Conservation (phyloP, 345 rosid genomes). For the Ceriops tagal region DNA sequence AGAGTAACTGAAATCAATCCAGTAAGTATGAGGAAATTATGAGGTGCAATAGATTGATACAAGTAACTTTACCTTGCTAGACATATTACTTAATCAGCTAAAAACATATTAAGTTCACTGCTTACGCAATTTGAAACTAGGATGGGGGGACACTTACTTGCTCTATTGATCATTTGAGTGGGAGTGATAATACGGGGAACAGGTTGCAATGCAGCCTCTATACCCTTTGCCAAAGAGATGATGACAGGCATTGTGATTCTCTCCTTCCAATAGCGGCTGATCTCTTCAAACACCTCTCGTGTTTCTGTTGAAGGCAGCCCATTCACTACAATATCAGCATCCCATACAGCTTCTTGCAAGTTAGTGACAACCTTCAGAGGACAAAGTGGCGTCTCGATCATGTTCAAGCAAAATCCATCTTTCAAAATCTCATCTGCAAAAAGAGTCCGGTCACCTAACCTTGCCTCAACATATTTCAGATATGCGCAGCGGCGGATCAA, state of each 20-base stretch:
- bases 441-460: slow-evolving; percentile 86
- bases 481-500: slow-evolving; percentile 92
- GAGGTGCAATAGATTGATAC: neutral
- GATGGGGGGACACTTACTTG: slow-evolving; percentile 50
- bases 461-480: slow-evolving; percentile 89
- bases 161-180: slow-evolving; percentile 82
- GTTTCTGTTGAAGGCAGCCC: slow-evolving; percentile 97
- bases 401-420: slow-evolving; percentile 95
- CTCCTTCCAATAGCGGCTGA: slow-evolving; percentile 84
- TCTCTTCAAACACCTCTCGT: slow-evolving; percentile 75
- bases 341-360: slow-evolving; percentile 98
- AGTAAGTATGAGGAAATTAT: neutral
- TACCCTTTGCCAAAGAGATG: slow-evolving; percentile 85
- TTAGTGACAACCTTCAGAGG: slow-evolving; percentile 93
- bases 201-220: slow-evolving; percentile 80
- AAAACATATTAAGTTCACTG: neutral
- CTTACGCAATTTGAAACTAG: neutral
- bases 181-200: slow-evolving; percentile 87
- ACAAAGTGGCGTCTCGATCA: slow-evolving; percentile 90
- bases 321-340: slow-evolving; percentile 91
- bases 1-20: neutral
- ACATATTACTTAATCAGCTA: too few species aligned
- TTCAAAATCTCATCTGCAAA: slow-evolving; percentile 88
- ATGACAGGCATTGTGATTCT: slow-evolving; percentile 69
- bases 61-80: neutral